phyloP scores from a whole-genome alignment of 768 basidiomycete genomes.

The Termitomyces eurrhizus region DNA sequence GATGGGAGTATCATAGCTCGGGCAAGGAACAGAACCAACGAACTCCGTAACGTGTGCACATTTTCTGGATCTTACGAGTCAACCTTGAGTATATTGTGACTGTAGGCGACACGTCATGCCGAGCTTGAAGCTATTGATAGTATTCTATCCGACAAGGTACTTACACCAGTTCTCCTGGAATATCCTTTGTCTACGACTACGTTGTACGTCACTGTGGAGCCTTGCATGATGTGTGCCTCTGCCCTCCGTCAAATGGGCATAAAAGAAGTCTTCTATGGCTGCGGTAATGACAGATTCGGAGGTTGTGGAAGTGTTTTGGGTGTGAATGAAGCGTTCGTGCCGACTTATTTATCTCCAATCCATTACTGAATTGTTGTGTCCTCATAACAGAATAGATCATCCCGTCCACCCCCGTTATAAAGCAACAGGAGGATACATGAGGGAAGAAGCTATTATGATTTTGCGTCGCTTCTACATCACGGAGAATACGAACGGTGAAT shows the following conservation, averaged over 20 bases:
- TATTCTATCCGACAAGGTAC: constrained; percentile 61
- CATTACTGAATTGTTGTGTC: not conserved
- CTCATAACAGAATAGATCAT: constrained; percentile 52
- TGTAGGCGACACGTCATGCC: constrained; percentile 94
- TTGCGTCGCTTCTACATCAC: constrained; percentile 88
- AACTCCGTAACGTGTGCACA: constrained; percentile 76
- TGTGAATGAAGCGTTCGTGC: constrained; percentile 69
- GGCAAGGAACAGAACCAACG: constrained; percentile 92
- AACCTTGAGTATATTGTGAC: constrained; percentile 2
- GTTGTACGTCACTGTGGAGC: constrained; percentile 97
- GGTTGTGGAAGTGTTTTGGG: constrained; percentile 94
- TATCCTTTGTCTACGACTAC: constrained; percentile 77
- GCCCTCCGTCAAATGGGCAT: constrained; percentile 94
- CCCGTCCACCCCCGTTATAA: constrained; percentile 71
- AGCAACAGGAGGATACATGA: constrained; percentile 70
- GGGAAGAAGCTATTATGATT: constrained; percentile 85
- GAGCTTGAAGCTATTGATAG: constrained; percentile 95
- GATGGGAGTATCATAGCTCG: constrained; percentile 72
- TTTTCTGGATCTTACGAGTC: constrained; percentile 1
- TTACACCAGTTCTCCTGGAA: constrained; percentile 46
- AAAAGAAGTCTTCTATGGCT: constrained; percentile 86
- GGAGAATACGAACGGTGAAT: constrained; percentile 83
- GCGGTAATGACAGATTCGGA: constrained; percentile 93
- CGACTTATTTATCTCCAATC: not conserved
- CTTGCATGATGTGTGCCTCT: constrained; percentile 98